Evolutionary conservation across 202 grass and related monocot genomes (phyloP).

Genomic region (Panicum virgatum): DNA sequence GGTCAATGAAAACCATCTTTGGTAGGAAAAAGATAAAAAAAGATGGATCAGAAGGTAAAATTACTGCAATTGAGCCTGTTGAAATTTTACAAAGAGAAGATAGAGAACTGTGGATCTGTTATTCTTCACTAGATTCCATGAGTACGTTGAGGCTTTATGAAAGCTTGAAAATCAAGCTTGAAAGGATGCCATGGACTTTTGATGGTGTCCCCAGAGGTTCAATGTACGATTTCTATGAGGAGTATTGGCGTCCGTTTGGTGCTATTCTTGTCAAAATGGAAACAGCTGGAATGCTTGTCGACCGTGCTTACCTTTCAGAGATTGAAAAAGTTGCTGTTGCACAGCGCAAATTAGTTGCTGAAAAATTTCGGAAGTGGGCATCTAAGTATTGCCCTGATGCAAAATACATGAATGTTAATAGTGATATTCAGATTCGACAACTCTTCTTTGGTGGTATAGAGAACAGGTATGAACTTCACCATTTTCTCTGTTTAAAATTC

Average conservation of each 20-base stretch:
- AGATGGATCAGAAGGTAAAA: slow-evolving; percentile 82
- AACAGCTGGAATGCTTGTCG: slow-evolving; percentile 84
- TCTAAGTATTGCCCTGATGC: slow-evolving; percentile 90
- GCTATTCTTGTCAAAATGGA: slow-evolving; percentile 90
- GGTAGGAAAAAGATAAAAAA: slow-evolving; percentile 96
- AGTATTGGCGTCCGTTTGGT: slow-evolving; percentile 94
- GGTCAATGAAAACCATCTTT: slow-evolving; percentile 99
- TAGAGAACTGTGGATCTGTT: slow-evolving; percentile 71
- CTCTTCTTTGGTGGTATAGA: slow-evolving; percentile 81
- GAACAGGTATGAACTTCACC: slow-evolving; percentile 58
- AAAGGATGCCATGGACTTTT: slow-evolving; percentile 62
- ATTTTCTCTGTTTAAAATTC: slow-evolving; percentile 10
- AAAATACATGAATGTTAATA: slow-evolving; percentile 94
- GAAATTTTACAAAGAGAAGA: slow-evolving; percentile 92
- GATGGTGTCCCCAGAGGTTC: slow-evolving; percentile 70
- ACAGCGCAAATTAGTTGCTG: slow-evolving; percentile 69
- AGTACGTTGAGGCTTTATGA: slow-evolving; percentile 82
- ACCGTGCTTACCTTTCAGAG: slow-evolving; percentile 73
- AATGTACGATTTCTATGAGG: slow-evolving; percentile 91
- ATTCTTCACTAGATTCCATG: slow-evolving; percentile 92
- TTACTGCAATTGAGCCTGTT: slow-evolving; percentile 58
- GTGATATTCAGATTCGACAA: slow-evolving; percentile 91
- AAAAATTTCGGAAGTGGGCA: slow-evolving; percentile 88
- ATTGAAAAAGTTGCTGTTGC: slow-evolving; percentile 91
- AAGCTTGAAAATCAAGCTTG: slow-evolving; percentile 83